Percentiles rank a stretch among this genome's conserved stretches.
phyloP scores from a whole-genome alignment of 2,329 filamentous ascomycete species.

The Pestalotiopsis sp. region DNA sequence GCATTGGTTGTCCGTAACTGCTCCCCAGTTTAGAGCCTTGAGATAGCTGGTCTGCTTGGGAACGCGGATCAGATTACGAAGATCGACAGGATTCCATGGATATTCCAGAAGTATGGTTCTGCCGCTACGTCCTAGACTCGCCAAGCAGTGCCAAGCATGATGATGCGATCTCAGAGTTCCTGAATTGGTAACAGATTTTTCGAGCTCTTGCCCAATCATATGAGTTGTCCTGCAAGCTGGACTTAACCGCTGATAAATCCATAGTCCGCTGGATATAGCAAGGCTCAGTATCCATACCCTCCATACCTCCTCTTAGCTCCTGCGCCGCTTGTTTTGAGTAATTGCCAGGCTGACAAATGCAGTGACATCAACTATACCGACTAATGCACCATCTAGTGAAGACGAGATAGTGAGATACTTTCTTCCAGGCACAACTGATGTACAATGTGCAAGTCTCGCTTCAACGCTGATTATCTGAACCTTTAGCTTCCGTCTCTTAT shows the following conservation, averaged over 20 bases:
- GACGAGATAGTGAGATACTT: neutral
- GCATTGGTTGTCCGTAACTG: neutral
- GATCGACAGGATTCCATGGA: neutral
- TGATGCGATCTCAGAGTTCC: neutral
- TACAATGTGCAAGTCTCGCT: neutral
- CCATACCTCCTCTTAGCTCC: neutral
- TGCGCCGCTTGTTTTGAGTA: neutral
- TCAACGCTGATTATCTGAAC: neutral
- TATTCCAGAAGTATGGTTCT: neutral
- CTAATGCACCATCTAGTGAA: neutral
- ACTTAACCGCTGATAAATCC: conserved; percentile 12
- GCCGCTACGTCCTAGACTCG: neutral
- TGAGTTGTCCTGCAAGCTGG: neutral
- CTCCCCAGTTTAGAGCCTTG: neutral
- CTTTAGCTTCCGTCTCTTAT: neutral
- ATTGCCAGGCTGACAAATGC: neutral
- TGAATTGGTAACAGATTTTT: neutral
- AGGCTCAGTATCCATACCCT: neutral
- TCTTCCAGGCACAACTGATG: neutral
- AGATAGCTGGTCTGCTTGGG: neutral
- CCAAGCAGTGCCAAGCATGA: neutral
- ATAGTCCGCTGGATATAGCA: neutral
- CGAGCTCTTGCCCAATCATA: neutral
- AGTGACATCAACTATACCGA: neutral
- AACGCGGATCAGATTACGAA: neutral